Conservation (phyloP, 345 rosid species). For the Eucalyptus guilfoylei region DNA sequence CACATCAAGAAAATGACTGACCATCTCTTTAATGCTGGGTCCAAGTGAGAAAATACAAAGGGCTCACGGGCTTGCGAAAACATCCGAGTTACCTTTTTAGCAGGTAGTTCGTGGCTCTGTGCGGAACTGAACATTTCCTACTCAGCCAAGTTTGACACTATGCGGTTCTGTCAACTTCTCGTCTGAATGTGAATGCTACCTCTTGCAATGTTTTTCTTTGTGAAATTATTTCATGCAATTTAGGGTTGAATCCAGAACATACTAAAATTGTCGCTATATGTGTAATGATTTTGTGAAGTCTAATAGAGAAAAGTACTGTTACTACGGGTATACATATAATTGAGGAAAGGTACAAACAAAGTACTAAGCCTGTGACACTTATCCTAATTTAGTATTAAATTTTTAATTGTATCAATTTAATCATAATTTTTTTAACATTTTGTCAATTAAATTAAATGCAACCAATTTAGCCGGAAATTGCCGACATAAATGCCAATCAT, state of each 20-base stretch:
- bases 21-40: neutral
- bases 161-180: neutral
- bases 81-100: neutral
- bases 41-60: neutral
- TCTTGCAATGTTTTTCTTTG: neutral
- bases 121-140: neutral
- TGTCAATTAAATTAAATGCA: rapidly evolving
- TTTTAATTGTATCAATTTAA: too few relatives aligned
- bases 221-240: neutral
- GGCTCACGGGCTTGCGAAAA: neutral
- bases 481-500: rapidly evolving
- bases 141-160: neutral
- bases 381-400: rapidly evolving
- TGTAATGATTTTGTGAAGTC: neutral
- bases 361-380: too few relatives aligned
- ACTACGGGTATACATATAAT: neutral
- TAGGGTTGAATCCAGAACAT: neutral
- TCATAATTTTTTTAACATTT: rapidly evolving
- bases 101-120: neutral
- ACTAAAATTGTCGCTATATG: neutral
- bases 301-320: neutral
- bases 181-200: neutral
- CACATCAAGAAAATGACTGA: neutral
- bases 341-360: neutral
- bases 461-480: rapidly evolving